These are phyloP conservation scores for Paulownia fortunei DNA, from an alignment of 257 asterid genomes.

Conservation along the genomic window DNA sequence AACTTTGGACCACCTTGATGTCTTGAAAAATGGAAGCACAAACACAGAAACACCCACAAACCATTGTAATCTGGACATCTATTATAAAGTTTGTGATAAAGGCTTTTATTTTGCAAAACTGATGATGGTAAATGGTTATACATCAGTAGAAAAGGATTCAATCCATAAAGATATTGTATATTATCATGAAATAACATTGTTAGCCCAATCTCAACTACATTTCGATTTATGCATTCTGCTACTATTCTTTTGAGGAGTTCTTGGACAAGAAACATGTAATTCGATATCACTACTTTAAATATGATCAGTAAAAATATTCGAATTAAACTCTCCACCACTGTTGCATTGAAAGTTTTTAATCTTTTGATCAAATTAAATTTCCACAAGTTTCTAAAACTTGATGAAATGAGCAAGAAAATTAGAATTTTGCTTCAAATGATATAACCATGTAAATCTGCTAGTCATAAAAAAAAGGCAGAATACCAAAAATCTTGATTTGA, in stretches of 20 bases:
- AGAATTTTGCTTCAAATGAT: not conserved
- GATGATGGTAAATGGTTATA: not conserved
- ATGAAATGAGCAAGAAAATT: not conserved
- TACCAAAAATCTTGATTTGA: not conserved
- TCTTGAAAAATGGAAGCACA: not conserved
- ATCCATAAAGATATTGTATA: not conserved
- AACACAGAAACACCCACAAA: not conserved
- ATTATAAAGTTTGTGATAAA: not conserved
- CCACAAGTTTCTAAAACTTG: not conserved
- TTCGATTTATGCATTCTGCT: not conserved
- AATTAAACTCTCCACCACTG: not conserved
- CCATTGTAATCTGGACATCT: not conserved
- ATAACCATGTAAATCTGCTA: not conserved
- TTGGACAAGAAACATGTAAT: not conserved
- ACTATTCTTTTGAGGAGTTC: conserved; percentile 19
- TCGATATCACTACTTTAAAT: not conserved
- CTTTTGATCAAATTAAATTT: conserved; percentile 14
- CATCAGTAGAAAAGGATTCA: not conserved
- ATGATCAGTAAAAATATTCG: not conserved
- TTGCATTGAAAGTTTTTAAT: not conserved
- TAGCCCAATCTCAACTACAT: not conserved
- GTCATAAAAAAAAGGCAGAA: not conserved
- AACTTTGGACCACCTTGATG: not conserved
- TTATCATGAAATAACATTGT: conserved; percentile 18
- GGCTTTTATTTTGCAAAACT: not conserved